A percentile compares a stretch with the other conserved stretches of the same genome.
Conservation (phyloP, 169 alveolate species). For the Plasmodium inui region DNA sequence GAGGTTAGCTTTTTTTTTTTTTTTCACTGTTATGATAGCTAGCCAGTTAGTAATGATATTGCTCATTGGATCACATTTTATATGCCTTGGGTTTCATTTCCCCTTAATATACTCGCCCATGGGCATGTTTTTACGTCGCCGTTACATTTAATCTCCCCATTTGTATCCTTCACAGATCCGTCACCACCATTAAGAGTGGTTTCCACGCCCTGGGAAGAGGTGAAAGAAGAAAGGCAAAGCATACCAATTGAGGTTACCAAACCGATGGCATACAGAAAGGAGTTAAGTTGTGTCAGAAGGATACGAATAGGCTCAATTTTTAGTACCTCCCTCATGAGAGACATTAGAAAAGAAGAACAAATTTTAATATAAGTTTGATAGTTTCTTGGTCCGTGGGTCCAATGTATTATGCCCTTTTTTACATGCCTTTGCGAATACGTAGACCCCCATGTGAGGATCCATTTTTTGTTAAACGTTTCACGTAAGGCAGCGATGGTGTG, state of each 20-base stretch:
- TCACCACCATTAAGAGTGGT: slow-evolving; percentile 93
- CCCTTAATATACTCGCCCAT: not conserved
- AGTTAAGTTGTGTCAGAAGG: not conserved
- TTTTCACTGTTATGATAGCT: not conserved
- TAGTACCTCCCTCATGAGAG: not conserved
- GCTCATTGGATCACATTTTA: not conserved
- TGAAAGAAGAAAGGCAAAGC: slow-evolving; percentile 93
- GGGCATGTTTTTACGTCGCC: not conserved
- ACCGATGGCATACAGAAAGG: not conserved
- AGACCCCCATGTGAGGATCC: not conserved
- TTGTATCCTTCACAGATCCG: slow-evolving; percentile 85
- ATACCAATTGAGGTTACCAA: slow-evolving; percentile 21
- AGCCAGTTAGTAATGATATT: not conserved
- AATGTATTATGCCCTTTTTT: not conserved
- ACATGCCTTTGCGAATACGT: not conserved
- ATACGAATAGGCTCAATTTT: not conserved
- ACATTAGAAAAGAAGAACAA: not conserved
- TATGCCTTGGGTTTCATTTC: not conserved
- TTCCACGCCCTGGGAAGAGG: slow-evolving; percentile 95
- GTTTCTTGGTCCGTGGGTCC: not conserved
- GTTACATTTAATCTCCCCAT: not conserved
- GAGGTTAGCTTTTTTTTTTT: slow-evolving; percentile 61
- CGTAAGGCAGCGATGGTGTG: not conserved
- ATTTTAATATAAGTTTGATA: not conserved
- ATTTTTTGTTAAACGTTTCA: not conserved